These are phyloP conservation scores for Malus hybrid DNA, from an alignment of 331 rosid species.

Conservation along the genomic window DNA sequence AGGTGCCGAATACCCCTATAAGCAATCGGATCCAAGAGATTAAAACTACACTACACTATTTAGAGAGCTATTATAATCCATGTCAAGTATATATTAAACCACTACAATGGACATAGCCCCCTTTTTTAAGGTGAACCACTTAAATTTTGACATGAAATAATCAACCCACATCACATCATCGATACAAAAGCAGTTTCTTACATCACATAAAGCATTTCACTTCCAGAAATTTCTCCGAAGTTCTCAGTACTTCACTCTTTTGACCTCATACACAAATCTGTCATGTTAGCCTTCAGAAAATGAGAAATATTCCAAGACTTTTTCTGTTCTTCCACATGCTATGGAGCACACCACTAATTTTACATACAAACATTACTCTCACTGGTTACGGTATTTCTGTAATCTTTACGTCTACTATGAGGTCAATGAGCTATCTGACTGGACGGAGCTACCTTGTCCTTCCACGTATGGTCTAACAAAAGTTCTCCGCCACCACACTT, in stretches of 20 bases:
- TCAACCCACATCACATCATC: slow-evolving; percentile 12
- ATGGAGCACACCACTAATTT: slow-evolving; percentile 6
- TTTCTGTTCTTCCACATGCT: neutral
- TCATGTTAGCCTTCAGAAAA: slow-evolving; percentile 14
- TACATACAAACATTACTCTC: neutral
- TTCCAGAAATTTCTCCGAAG: neutral
- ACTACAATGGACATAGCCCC: too few relatives aligned
- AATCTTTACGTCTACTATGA: slow-evolving; percentile 4
- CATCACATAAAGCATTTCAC: slow-evolving; percentile 6
- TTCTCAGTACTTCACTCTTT: neutral
- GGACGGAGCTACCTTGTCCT: slow-evolving; percentile 38
- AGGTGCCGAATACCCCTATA: too few relatives aligned
- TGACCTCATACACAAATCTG: neutral
- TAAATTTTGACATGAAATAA: neutral
- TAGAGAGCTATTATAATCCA: too few relatives aligned
- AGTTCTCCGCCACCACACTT: slow-evolving; percentile 95
- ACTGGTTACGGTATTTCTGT: slow-evolving; percentile 3
- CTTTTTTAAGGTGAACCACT: too few relatives aligned
- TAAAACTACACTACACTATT: too few relatives aligned
- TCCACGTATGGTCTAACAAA: slow-evolving; percentile 66
- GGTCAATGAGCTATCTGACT: slow-evolving; percentile 37
- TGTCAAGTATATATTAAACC: too few relatives aligned
- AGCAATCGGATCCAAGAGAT: too few relatives aligned
- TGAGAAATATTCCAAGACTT: neutral
- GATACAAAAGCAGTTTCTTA: slow-evolving; percentile 6